Evolutionary conservation across 805 yeast genomes (phyloP), one percentile per base, ranked within the genome.

Genomic region (Candida ficus): DNA sequence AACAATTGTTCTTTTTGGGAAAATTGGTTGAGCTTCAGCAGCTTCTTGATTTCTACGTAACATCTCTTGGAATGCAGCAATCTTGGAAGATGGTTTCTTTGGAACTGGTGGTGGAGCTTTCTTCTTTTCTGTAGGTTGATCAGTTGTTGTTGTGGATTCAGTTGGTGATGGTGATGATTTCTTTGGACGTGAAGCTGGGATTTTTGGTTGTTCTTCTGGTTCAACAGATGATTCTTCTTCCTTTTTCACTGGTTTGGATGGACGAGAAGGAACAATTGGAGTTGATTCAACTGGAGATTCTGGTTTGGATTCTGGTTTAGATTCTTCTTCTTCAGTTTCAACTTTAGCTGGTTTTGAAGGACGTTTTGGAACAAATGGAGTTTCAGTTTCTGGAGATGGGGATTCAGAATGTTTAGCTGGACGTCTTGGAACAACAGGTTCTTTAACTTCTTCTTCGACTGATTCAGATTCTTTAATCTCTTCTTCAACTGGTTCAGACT

Each of bases 31-130:
- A 37, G 58, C 60, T 7, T 35, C 23, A 29, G 58, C 51, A 17
- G 74, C 78, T 49, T 78, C 85, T 52, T 75, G 80, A 45, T 70
- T 72, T 45, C 69, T 67, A 37, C 74, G 75, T 40, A 84, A 66
- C 83, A 82, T 77, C 53, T 82, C 83, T 54, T 84, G 95, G 58
- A 84, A 84, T 0, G 89, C 89, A 1, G 90, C 89, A 44, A 84
- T 84, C 46, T 72, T 82, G 1, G 88, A 79, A 0, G 91, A 83
- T 14, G 87, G 78, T 50, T 84, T 84, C 52, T 83, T 83, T 4
- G 91, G 91, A 19, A 79, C 79, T 23, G 78, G 81, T 6, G 88
- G 88, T 12, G 87, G 75, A 2, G 67, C 65, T 31, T 52, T 56
- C 29, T 35, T 33, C 7, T 54, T n/a, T n/a, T n/a, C n/a, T n/a